Base-by-base conservation (phyloP, 305 asterid species). In the Coffea humblotiana region DNA sequence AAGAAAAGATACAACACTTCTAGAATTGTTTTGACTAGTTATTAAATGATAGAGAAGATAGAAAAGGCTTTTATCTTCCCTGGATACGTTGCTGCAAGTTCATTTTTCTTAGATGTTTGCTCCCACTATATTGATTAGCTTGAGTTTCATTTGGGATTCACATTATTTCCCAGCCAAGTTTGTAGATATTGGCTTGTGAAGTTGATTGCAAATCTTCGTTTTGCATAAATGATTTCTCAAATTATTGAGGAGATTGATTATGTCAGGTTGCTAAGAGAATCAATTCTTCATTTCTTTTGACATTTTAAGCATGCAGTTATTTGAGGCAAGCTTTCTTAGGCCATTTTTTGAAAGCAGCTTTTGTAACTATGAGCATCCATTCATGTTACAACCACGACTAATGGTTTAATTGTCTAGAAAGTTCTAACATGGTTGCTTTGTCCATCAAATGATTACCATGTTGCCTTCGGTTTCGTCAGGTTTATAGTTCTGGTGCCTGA, bases 401-500 rank as follows among this genome's bases (percentile, higher is more conserved):
- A 13, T 25, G 69, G 69, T 12, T 4, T 25, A 3, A 11, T 25
- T 64, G 35, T 64, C 40, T 64, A 25, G 69, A 64, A 61, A 64
- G 37, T 11, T 27, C 14, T 64, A 64, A 64, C 37, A 25, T 64
- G 71, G 8, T 43, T 75, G 58, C n/a, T 60, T 40, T 45, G 23
- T 19, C 11, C n/a, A 18, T 56, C 10, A 3, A 14, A n/a, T 23
- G 3, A 77, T 68, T 51, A 11, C 52, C 15, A 54, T 13, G 15
- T 52, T 61, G 58, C 48, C 40, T 52, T 68, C 0, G 35, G 27
- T 70, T 48, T 71, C 16, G 8, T 64, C 29, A 47, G 66, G 43
- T 45, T 77, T 79, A 35, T 72, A 15, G 73, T 64, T 54, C 21
- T 72, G 40, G 66, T 60, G 67, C 52, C 48, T 35, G 60, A 48